These are phyloP conservation scores for Fragaria vesca DNA, from an alignment of 306 rosid species.

Conservation along the genomic window DNA sequence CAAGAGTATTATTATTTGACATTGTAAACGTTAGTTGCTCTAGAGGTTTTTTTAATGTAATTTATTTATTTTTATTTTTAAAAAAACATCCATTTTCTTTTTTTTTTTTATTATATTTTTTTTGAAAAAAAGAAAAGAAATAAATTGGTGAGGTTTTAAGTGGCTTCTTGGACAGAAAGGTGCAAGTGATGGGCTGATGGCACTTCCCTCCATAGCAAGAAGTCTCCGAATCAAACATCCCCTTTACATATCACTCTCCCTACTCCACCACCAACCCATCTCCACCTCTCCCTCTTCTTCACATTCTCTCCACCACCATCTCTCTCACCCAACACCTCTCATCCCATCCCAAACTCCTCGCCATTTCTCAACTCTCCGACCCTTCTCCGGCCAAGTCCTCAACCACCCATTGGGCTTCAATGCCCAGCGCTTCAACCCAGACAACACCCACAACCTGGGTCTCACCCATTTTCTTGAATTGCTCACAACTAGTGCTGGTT, in stretches of 20 bases:
- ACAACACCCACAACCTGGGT: conserved; percentile 27
- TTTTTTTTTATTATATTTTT: too few species aligned
- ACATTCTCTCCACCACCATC: neutral
- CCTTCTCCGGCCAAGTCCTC: conserved; percentile 27
- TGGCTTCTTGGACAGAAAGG: too few species aligned
- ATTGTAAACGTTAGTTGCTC: too few species aligned
- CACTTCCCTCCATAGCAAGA: conserved; percentile 39
- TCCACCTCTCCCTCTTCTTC: conserved; percentile 4
- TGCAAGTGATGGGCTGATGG: conserved; percentile 38
- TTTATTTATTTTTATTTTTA: too few species aligned
- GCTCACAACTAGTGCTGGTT: conserved; percentile 30
- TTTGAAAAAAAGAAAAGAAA: too few species aligned
- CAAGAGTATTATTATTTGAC: too few species aligned
- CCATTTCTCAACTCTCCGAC: conserved; percentile 27
- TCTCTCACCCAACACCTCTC: conserved; percentile 54
- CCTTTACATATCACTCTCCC: conserved; percentile 15
- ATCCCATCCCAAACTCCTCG: conserved; percentile 24
- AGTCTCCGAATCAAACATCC: conserved; percentile 26
- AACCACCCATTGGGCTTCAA: conserved; percentile 30
- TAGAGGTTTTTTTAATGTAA: too few species aligned
- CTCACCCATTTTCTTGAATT: conserved; percentile 47
- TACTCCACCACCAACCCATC: neutral
- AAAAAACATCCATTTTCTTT: too few species aligned
- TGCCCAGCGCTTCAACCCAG: conserved; percentile 20
- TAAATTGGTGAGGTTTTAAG: too few species aligned